Percentiles rank a stretch among this genome's conserved stretches.
Conservation (phyloP, 2,329 filamentous ascomycete genomes). For the Cyclaneusma minus region DNA sequence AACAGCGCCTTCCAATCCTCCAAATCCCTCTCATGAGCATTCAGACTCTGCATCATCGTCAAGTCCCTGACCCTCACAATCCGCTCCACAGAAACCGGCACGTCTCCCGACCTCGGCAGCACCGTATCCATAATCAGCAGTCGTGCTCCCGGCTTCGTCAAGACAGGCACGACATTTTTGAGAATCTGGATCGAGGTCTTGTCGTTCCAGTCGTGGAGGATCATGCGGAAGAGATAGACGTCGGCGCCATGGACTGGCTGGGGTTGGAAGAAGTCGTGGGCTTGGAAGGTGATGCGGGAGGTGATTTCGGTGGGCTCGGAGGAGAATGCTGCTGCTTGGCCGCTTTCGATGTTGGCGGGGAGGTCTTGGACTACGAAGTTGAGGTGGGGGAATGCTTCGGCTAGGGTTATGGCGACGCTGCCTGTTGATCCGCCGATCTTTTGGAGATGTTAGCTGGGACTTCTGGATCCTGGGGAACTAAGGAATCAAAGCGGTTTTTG, state of each 20-base stretch:
- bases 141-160: slow-evolving; percentile 14
- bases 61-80: slow-evolving; percentile 18
- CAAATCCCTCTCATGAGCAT: slow-evolving; percentile 19
- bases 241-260: slow-evolving; percentile 19
- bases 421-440: slow-evolving; percentile 20
- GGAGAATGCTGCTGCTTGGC: slow-evolving; percentile 4
- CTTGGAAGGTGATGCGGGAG: slow-evolving; percentile 7
- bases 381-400: slow-evolving; percentile 15
- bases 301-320: slow-evolving; percentile 3
- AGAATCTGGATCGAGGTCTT: slow-evolving; percentile 21
- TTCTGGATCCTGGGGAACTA: neutral
- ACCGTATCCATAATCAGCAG: slow-evolving; percentile 19
- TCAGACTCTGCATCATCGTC: slow-evolving; percentile 21
- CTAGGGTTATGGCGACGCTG: slow-evolving; percentile 17
- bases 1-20: slow-evolving; percentile 19
- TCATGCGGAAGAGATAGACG: slow-evolving; percentile 30
- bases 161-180: slow-evolving; percentile 18
- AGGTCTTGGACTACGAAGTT: slow-evolving; percentile 19
- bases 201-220: slow-evolving; percentile 35
- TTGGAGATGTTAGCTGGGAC: too few species aligned
- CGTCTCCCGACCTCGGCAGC: slow-evolving; percentile 15
- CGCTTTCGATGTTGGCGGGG: slow-evolving; percentile 6
- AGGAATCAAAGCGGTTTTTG: slow-evolving; percentile 1
- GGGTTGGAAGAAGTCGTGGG: slow-evolving; percentile 14
- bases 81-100: slow-evolving; percentile 9